These are phyloP conservation scores for Silene coronaria DNA, from an alignment of 179 eudicot genomes.

Conservation along the genomic window DNA sequence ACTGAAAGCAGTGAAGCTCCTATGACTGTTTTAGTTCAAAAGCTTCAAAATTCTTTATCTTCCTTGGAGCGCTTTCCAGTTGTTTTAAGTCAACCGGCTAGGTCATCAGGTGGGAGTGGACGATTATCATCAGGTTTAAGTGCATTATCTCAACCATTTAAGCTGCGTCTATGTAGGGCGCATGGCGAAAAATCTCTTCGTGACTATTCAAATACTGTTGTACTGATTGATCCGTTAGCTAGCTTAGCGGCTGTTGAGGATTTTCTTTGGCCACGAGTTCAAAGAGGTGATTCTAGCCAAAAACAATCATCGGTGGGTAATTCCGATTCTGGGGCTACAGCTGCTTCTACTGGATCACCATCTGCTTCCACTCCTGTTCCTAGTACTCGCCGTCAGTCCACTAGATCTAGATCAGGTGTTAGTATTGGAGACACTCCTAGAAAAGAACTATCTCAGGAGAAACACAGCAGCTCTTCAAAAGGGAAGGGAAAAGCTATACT, in stretches of 20 bases:
- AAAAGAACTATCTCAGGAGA: constrained; percentile 55
- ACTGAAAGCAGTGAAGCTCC: constrained; percentile 51
- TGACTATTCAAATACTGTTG: constrained; percentile 91
- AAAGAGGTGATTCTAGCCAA: constrained; percentile 77
- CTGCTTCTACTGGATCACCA: constrained; percentile 60
- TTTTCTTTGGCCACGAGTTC: constrained; percentile 92
- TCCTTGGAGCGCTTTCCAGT: constrained; percentile 96
- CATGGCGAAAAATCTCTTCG: constrained; percentile 91
- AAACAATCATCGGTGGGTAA: constrained; percentile 64
- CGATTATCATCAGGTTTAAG: constrained; percentile 87
- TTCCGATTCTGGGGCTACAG: constrained; percentile 59
- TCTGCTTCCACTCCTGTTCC: constrained; percentile 66
- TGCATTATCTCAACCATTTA: constrained; percentile 82
- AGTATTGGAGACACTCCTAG: constrained; percentile 54
- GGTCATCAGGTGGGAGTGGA: constrained; percentile 74
- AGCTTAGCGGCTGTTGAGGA: constrained; percentile 94
- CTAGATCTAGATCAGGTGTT: constrained; percentile 67
- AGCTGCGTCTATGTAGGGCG: constrained; percentile 93
- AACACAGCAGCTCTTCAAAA: constrained; percentile 57
- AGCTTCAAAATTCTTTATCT: constrained; percentile 88
- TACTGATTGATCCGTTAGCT: constrained; percentile 95
- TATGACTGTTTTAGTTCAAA: constrained; percentile 70
- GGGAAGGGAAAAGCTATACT: constrained; percentile 92
- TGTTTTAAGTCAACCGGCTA: constrained; percentile 76
- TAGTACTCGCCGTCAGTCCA: constrained; percentile 60